Evolutionary conservation across 176 grass and related monocot genomes (phyloP).

Genomic region (Saccharum spontaneum): DNA sequence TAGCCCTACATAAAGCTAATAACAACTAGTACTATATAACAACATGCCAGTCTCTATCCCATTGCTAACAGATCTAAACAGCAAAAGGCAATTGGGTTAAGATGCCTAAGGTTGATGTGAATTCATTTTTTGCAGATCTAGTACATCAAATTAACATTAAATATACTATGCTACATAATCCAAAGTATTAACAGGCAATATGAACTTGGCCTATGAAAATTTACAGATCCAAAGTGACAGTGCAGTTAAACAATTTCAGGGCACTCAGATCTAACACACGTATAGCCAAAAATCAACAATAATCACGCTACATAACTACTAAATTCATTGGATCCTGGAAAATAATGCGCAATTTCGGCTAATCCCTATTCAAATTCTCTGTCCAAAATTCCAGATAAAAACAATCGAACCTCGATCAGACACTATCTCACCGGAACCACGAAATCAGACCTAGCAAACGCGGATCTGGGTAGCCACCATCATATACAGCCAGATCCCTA

Average conservation of each 20-base stretch:
- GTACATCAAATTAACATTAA: neutral
- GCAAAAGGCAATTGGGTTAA: neutral
- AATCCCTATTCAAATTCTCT: neutral
- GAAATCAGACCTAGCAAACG: rapidly evolving
- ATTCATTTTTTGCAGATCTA: no score
- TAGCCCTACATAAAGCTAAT: no score
- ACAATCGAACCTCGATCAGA: rapidly evolving
- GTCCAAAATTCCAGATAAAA: neutral
- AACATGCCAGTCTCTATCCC: neutral
- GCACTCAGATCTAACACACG: neutral
- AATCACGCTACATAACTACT: neutral
- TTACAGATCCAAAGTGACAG: neutral
- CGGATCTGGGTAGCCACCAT: neutral
- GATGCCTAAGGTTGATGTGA: neutral
- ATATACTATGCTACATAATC: neutral
- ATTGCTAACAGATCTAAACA: no score
- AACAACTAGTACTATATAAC: no score
- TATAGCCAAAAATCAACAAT: no score
- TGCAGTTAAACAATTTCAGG: neutral
- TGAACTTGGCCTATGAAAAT: neutral
- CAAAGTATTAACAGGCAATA: no score
- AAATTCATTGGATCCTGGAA: no score
- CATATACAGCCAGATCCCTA: neutral
- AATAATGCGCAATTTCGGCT: neutral
- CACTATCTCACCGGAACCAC: neutral